Base-by-base conservation (phyloP, 2,329 filamentous ascomycete species). In the Talaromyces sp. region DNA sequence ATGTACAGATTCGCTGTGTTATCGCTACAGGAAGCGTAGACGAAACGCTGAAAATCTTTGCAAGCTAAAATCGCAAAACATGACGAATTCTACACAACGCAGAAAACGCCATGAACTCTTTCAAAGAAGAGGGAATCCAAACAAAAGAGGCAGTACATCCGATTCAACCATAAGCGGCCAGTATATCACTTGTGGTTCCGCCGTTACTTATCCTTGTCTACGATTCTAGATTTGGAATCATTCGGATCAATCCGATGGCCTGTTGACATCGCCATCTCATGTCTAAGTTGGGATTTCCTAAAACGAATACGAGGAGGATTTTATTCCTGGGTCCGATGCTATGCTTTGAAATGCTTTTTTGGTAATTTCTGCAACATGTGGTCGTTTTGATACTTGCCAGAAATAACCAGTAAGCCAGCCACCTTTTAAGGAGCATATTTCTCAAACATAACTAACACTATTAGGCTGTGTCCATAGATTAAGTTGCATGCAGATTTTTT, bases 1-100 rank as follows among this genome's bases (percentile, higher is more conserved):
- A 61, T 8, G 52, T 59, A 27, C 56, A 62, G 66, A 92, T 96
- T 65, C 84, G 91, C 65, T 96, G 92, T 72, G 88, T 96, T 18
- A 89, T 96, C 68, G 92, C 92, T 8, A 96, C 92, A 2, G 92
- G 91, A 40, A 91, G 92, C 72, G 91, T 96, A 62, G 91, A 96
- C 78, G 79, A 87, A 71, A 91, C 87, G 67, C 85, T 96, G 65
- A 84, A 90, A 68, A 86, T 96, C 59, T 96, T 94, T 79, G 90
- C 91, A 47, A 61, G 57, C 52, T 61, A 36, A 61, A 12, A 30
- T 16, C 10, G 7, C 50, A 30, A 53, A 9, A 51, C 16, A 30
- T n/a, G 27, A 31, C 16, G 27, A 10, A 53, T 53, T 23, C 28
- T 31, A 53, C 50, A 4, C 50, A 3, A 30, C 27, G 27, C 14